These are phyloP conservation scores for Raffaelea arxii DNA, from an alignment of 2,329 filamentous ascomycete species.

Conservation along the genomic window DNA sequence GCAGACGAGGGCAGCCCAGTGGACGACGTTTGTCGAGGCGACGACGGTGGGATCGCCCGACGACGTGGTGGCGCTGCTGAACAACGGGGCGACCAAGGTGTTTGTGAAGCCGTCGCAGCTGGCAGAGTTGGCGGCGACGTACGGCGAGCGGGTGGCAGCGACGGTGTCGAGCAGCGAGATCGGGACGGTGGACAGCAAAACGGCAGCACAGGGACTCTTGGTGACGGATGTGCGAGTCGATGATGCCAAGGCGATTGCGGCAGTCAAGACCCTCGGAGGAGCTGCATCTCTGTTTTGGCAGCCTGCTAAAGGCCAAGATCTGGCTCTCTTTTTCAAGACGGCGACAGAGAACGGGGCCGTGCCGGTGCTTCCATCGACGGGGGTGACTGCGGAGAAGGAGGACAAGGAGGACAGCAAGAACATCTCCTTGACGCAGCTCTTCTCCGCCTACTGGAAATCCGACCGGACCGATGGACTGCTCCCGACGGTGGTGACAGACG, in stretches of 20 bases:
- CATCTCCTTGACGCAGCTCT: conserved; percentile 59
- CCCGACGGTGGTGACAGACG: conserved; percentile 84
- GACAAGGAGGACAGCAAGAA: conserved; percentile 36
- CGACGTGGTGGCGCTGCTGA: conserved; percentile 70
- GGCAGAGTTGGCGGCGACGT: conserved; percentile 39
- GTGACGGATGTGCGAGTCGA: conserved; percentile 43
- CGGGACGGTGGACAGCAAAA: conserved; percentile 22
- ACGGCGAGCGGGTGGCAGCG: conserved; percentile 46
- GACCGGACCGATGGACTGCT: conserved; percentile 78
- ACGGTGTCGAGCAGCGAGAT: conserved; percentile 27
- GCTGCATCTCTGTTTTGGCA: conserved; percentile 41
- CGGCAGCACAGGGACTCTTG: conserved; percentile 39
- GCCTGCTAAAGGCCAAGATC: conserved; percentile 33
- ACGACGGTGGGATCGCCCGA: conserved; percentile 57
- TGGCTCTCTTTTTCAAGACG: conserved; percentile 36
- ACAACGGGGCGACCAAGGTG: conserved; percentile 75
- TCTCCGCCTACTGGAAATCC: conserved; percentile 66
- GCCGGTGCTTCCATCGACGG: conserved; percentile 63
- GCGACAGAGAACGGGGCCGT: conserved; percentile 47
- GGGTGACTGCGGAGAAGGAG: conserved; percentile 65
- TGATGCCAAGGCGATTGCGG: conserved; percentile 25
- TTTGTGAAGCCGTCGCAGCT: conserved; percentile 70
- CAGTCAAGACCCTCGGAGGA: conserved; percentile 35
- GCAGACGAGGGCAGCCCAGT: conserved; percentile 37
- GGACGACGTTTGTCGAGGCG: conserved; percentile 66